Percentiles rank a stretch among this genome's conserved stretches.
phyloP scores from a whole-genome alignment of 306 rosid genomes.

The Parietaria judaica region DNA sequence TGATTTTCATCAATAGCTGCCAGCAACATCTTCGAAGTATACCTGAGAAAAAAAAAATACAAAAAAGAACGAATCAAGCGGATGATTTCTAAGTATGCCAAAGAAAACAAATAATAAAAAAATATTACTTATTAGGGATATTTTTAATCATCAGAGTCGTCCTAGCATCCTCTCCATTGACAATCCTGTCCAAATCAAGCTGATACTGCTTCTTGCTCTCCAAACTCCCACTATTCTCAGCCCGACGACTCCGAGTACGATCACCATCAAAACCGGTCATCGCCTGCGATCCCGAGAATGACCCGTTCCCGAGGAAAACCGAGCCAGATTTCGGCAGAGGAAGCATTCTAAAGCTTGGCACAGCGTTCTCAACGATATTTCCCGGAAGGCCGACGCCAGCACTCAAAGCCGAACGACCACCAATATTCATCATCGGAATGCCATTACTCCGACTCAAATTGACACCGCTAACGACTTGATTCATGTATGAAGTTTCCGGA shows the following conservation, averaged over 20 bases:
- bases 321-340: slow-evolving; percentile 65
- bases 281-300: slow-evolving; percentile 47
- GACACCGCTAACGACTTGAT: slow-evolving; percentile 44
- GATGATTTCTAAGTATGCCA: not conserved
- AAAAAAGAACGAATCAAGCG: slow-evolving; percentile 12
- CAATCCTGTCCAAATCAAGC: slow-evolving; percentile 82
- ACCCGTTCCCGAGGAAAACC: slow-evolving; percentile 60
- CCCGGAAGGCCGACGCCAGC: slow-evolving; percentile 58
- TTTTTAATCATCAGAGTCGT: slow-evolving; percentile 94
- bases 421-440: slow-evolving; percentile 58
- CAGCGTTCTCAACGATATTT: slow-evolving; percentile 50
- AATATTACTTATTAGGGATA: slow-evolving; percentile 84
- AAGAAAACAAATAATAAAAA: not conserved
- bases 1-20: slow-evolving; percentile 92
- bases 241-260: slow-evolving; percentile 55
- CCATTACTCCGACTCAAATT: slow-evolving; percentile 46
- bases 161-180: slow-evolving; percentile 73
- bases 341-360: slow-evolving; percentile 71
- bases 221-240: slow-evolving; percentile 55
- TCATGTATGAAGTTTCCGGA: slow-evolving; percentile 66
- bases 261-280: slow-evolving; percentile 59
- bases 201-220: slow-evolving; percentile 83
- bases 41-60: slow-evolving; percentile 34
- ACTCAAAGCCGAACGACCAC: slow-evolving; percentile 40
- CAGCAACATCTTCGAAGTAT: slow-evolving; percentile 85